These are phyloP conservation scores for Pyricularia sp. DNA, from an alignment of 2,329 filamentous ascomycete species.

Conservation along the genomic window DNA sequence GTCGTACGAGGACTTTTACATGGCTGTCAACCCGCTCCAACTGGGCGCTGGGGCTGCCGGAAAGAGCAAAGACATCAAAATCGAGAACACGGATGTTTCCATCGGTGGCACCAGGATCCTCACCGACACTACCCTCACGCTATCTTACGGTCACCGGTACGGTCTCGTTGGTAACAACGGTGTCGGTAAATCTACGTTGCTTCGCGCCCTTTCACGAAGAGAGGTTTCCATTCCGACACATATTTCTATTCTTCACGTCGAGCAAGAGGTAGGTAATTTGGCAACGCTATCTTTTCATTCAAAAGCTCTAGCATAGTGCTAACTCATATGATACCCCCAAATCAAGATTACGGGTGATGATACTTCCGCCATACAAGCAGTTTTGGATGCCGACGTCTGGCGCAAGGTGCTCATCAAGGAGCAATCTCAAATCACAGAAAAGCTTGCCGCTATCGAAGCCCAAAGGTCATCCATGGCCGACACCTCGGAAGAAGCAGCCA, in stretches of 20 bases:
- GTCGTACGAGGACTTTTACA: conserved; percentile 99
- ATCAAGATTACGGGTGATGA: conserved; percentile 80
- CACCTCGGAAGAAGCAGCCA: conserved; percentile 77
- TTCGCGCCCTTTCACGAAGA: conserved; percentile 81
- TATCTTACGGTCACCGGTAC: conserved; percentile 87
- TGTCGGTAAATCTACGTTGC: conserved; percentile 93
- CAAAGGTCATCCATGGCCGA: conserved; percentile 74
- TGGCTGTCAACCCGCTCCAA: conserved; percentile 96
- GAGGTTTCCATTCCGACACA: conserved; percentile 91
- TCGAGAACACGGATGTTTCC: conserved; percentile 89
- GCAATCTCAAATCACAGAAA: conserved; percentile 69
- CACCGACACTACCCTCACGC: conserved; percentile 76
- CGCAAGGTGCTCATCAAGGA: conserved; percentile 86
- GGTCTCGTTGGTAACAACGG: conserved; percentile 98
- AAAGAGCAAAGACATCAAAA: conserved; percentile 98
- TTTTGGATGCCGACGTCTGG: conserved; percentile 96
- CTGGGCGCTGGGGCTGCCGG: conserved; percentile 55
- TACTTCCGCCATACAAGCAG: conserved; percentile 85
- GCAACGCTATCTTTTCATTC: background rate
- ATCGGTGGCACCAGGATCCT: conserved; percentile 83
- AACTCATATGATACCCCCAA: background rate
- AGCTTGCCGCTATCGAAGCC: conserved; percentile 63
- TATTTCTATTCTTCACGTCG: conserved; percentile 97
- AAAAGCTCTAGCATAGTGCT: background rate
- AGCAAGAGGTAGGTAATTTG: conserved; percentile 67